Evolutionary conservation across 2,329 filamentous ascomycete species (phyloP), one percentile per base, ranked within the genome.

Genomic region (Capronia coronata): DNA sequence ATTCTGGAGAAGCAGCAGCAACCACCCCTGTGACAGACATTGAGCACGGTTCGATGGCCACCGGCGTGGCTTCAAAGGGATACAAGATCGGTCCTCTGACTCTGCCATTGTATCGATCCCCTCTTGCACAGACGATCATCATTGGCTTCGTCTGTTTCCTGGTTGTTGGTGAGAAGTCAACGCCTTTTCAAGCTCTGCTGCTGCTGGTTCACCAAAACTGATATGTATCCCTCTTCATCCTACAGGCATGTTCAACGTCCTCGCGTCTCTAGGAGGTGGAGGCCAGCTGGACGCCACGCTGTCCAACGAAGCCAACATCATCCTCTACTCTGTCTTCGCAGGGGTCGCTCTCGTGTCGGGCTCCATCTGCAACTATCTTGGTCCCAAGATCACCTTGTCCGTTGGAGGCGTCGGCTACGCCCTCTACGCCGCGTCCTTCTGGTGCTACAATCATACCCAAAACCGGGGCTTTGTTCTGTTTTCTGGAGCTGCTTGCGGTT

Each of bases 341-440:
- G 75, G 82, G 2, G 71, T 82, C 11, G 78, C 78, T 11, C 82
- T 82, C 71, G 79, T 81, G 55, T 77, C 78, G 40, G 80, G 79
- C 13, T 70, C 67, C 18, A 67, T 73, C 45, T 65, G 68, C 37
- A 73, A 54, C 34, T 27, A n/a, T 4, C 14, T 54, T 19, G 71
- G 71, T 43, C 60, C 72, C 19, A 68, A 65, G 29, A 58, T 68
- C 35, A 70, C 70, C 3, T 55, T 73, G 19, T 68, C 68, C n/a
- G 60, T 72, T 13, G 71, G 71, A 42, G 71, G 71, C 2, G 66
- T 73, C 43, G 71, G 67, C 1, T 73, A 75, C 54, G 71, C 70
- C 51, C 60, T 75, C 42, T 76, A 75, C 51, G 67, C 71, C 10
- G 70, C 71, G 3, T 68, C 72, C 8, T 71, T 75, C 38, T 63